Evolutionary conservation across 2,329 filamentous ascomycete species (phyloP), one percentile per base, ranked within the genome.

Genomic region (Polytolypa hystricis): DNA sequence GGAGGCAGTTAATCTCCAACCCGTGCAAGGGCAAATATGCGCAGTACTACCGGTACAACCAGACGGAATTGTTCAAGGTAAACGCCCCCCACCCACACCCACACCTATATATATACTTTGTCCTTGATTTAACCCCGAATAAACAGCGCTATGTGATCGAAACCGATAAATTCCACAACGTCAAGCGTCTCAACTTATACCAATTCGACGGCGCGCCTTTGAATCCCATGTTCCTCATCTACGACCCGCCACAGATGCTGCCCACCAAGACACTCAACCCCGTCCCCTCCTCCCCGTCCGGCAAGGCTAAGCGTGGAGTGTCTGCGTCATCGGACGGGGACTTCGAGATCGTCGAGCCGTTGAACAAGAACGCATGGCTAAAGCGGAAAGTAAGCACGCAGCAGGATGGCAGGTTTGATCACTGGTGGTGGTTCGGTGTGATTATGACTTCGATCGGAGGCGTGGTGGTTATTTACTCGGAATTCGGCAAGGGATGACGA

Each of bases 261-360:
- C 79, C 79, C 2, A 82, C 79, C 3, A 65, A 66, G 8, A 81
- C 76, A 0, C 62, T 84, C 41, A 77, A 81, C 49, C 74, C 77
- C 1, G 62, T 58, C 1, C 47, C 55, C 8, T 56, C 52, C 5
- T 48, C 61, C 1, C 55, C 61, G 3, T 49, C 56, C n/a, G 62
- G 54, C 5, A 48, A 7, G 18, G 17, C 10, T 7, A 21, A 4
- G 15, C 14, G 7, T 16, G 16, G 35, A 2, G 16, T n/a, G 12
- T 10, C 48, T 9, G 48, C 41, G n/a, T 64, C 63, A 49, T 53
- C 60, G 19, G 42, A 49, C 29, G 4, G 43, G 12, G 21, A 12
- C 26, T 35, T 44, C 21, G 43, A 48, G 15, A 33, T 44, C 7
- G 35, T 21, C n/a, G 28, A 17, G 4, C 38, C 51, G 3, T 33